Percentiles rank a stretch among this genome's conserved stretches.
Conservation (phyloP, 306 rosid species). For the Cicer chorassanicum region DNA sequence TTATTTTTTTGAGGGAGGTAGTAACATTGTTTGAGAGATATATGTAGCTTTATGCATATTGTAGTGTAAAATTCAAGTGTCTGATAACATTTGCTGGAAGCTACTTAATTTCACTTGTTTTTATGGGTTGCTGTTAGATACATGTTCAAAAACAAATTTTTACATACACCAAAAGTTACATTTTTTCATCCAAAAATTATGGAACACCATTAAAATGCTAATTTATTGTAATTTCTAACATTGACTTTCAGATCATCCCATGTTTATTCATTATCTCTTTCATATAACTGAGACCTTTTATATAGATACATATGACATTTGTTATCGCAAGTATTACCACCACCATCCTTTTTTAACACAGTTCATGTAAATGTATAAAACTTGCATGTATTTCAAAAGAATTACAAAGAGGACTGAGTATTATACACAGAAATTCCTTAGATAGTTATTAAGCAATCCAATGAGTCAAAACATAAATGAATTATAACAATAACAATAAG, state of each 20-base stretch:
- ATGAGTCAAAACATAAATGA: conserved; percentile 7
- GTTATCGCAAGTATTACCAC: background rate
- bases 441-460: conserved; percentile 14
- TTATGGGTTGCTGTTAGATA: no score
- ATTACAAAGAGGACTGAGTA: conserved; percentile 6
- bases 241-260: background rate
- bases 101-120: no score
- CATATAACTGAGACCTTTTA: no score
- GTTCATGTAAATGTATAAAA: conserved; percentile 23
- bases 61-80: no score
- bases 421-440: background rate
- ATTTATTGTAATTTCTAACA: background rate
- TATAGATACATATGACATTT: no score
- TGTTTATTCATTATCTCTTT: background rate
- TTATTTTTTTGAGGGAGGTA: no score
- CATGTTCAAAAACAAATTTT: no score
- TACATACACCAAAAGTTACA: no score
- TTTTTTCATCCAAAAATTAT: no score
- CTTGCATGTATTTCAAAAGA: conserved; percentile 10
- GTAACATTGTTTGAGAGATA: no score
- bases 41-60: no score
- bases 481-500: conserved; percentile 14
- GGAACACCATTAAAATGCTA: background rate
- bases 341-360: background rate
- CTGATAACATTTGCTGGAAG: no score